These are phyloP conservation scores for Fusarium keratoplasticum DNA, from an alignment of 2,329 filamentous ascomycete species.

Conservation along the genomic window DNA sequence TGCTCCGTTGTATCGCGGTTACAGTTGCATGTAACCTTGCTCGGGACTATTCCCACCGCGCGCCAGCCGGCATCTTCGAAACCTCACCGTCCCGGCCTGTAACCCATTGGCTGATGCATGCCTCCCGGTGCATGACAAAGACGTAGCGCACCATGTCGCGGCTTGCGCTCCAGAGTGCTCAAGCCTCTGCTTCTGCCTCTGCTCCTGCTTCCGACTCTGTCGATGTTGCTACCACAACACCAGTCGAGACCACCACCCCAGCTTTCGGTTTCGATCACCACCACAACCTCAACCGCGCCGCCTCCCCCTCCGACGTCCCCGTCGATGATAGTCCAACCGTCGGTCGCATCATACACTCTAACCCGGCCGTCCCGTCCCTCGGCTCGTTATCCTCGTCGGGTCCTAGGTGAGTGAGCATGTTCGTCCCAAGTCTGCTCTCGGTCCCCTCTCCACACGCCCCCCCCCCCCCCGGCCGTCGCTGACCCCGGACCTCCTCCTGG, in stretches of 20 bases:
- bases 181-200: slow-evolving; percentile 46
- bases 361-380: slow-evolving; percentile 34
- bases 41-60: slow-evolving; percentile 38
- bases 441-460: slow-evolving; percentile 35
- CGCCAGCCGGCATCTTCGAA: slow-evolving; percentile 49
- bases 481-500: slow-evolving; percentile 37
- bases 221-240: slow-evolving; percentile 21
- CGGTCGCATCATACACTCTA: slow-evolving; percentile 49
- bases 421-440: slow-evolving; percentile 35
- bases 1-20: slow-evolving; percentile 31
- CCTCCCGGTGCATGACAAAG: slow-evolving; percentile 45
- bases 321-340: slow-evolving; percentile 61
- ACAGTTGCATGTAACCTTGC: slow-evolving; percentile 44
- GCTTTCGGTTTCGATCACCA: slow-evolving; percentile 18
- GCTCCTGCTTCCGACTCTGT: slow-evolving; percentile 25
- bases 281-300: slow-evolving; percentile 21
- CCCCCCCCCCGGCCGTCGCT: slow-evolving; percentile 36
- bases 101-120: slow-evolving; percentile 46
- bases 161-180: slow-evolving; percentile 60
- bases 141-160: slow-evolving; percentile 65
- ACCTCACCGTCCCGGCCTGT: slow-evolving; percentile 40
- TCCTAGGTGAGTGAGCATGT: slow-evolving; percentile 47
- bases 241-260: slow-evolving; percentile 22
- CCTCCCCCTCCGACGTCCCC: slow-evolving; percentile 38
- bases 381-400: slow-evolving; percentile 40